Base-by-base conservation (phyloP, 1,284 basidiomycete species). In the Butyriboletus appendiculatus region DNA sequence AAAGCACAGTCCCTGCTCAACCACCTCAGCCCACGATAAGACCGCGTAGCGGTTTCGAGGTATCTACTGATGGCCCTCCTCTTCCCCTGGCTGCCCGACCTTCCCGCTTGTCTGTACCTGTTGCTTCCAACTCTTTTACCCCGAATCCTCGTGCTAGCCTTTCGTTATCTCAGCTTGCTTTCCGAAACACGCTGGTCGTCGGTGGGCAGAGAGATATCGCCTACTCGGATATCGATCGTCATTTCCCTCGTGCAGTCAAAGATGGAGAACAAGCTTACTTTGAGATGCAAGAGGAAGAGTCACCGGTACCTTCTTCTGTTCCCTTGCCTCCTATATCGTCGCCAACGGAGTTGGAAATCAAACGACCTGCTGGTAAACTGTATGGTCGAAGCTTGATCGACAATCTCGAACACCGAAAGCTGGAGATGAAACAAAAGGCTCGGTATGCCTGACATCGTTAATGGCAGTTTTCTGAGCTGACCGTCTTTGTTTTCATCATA, bases 301-400 rank as follows among this genome's bases (percentile, higher is more conserved):
- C 76, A 3, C 75, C 75, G 0, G 54, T 62, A 10, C 63, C 73
- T 38, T 61, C 66, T 22, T 55, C 72, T n/a, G 56, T 75, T 24
- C 74, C 76, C 15, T 68, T 73, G 0, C 71, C 68, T 51, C 64
- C 62, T 42, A 58, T 50, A 4, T 59, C 65, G 11, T 56, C 53
- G 2, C 46, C 67, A 41, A 53, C 53, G 30, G 68, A 69, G n/a
- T 48, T 52, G 24, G 68, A 73, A 51, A 44, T 58, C 11, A 71
- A 48, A 50, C 79, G 86, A 16, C 82, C 85, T 12, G 77, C 87
- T n/a, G 90, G 90, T 26, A 93, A 85, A 72, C 69, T 92, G 24
- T 91, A 81, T 62, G 90, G 90, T 14, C 84, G 82, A 61, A 92
- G 87, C 71, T 77, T 92, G 34, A 91, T 92, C 59, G 91, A 92